Base-by-base conservation (phyloP, 2,329 filamentous ascomycete genomes). In the Claviceps africana region DNA sequence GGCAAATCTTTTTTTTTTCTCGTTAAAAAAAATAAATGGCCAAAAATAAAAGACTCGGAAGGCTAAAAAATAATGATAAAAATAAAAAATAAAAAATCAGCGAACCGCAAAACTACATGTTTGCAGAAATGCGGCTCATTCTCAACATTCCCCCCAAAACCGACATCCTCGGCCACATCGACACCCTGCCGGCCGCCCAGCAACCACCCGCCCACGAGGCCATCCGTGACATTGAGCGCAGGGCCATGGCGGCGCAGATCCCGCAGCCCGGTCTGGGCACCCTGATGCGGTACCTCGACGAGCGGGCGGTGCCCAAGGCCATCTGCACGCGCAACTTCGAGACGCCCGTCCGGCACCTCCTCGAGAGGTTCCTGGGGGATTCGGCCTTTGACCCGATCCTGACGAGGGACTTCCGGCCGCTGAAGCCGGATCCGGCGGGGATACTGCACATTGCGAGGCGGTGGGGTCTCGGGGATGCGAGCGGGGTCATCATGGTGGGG, bases 301-400 rank as follows among this genome's bases (percentile, higher is more conserved):
- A 68, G 7, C 76, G 77, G 30, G 67, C 70, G 6, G 65, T 96
- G 33, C 80, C 73, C 59, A 93, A 94, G 67, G 91, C 80, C 17
- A 89, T 97, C 57, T 96, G 90, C 70, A 97, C 93, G 2, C 79
- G 93, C 62, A 97, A 98, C 71, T 97, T 96, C 62, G 87, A 91
- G 60, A 72, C 78, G 8, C 88, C 88, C 6, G 87, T 93, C 1
- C 70, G 75, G 47, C 83, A 90, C 65, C 75, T 94, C 3, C 75
- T 96, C 3, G 70, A 70, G 50, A 93, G 82, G 48, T 93, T 93
- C 65, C 74, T 96, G 9, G 72, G 78, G 1, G 74, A 71, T 2
- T 78, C 82, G 54, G 68, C 75, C 42, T 95, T 96, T 65, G 65
- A 76, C 21, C 91, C 90, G 6, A 82, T 96, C 58, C 75, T 96